Evolutionary conservation across 1,284 basidiomycete genomes (phyloP), one percentile per base, ranked within the genome.

Genomic region (Quambalaria eucalypti): DNA sequence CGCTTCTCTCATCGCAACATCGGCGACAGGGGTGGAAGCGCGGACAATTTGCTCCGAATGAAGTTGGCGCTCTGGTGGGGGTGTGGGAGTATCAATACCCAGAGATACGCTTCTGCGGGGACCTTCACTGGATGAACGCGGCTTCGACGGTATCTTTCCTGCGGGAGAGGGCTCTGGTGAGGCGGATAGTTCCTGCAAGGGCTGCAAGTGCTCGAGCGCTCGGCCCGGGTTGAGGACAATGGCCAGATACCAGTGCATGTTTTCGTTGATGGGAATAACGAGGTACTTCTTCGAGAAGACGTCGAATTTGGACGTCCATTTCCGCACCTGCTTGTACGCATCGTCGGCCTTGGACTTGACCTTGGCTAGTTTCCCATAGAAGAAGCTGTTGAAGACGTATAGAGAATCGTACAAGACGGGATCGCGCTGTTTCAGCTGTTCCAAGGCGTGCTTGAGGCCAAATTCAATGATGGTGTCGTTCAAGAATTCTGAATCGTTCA

Each of bases 391-490:
- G 80, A 98, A 97, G 5, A 98, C 81, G 71, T 96, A 85, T 1
- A 93, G 82, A 64, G 88, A 81, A 5, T 85, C 81, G 2, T 83
- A 87, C 10, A 88, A 77, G 10, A 79, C 79, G 0, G 85, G 84
- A 56, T 86, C 71, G 5, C 28, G 68, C 74, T 28, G 26, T 5
- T 64, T 59, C 26, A 68, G 64, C 28, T 64, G 28, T 23, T 71
- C 63, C 44, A 65, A 54, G 0, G 78, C 85, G 50, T 69, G 89
- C 87, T 89, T 90, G 30, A 98, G 80, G 2, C 90, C 93, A 70
- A 93, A 95, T 71, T 98, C 93, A 46, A 98, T 89, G 25, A 97
- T 78, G 0, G 88, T 92, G 77, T 99, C 95, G 74, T 99, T 98
- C 48, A 99, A 59, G 31, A 66, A 64, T 40, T 68, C 62, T 25